Conservation (phyloP, 2,329 filamentous ascomycete species). For the Cytospora piceae region DNA sequence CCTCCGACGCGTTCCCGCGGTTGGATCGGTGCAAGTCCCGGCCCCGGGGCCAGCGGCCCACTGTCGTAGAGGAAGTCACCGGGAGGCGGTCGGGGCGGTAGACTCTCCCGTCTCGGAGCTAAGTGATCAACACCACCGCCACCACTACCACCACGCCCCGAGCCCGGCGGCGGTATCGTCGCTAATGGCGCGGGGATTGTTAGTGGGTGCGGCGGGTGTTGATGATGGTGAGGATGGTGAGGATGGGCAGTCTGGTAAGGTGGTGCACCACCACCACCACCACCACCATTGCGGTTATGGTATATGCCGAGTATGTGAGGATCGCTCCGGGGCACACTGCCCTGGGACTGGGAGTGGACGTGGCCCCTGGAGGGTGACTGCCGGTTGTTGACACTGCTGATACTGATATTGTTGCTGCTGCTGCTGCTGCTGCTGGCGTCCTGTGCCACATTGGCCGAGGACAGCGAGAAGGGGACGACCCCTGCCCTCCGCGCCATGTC, state of each 20-base stretch:
- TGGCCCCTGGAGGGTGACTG: constrained; percentile 35
- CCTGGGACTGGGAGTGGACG: constrained; percentile 53
- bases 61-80: constrained; percentile 38
- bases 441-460: constrained; percentile 50
- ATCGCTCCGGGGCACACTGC: constrained; percentile 46
- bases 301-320: constrained; percentile 25
- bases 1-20: constrained; percentile 32
- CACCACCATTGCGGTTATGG: constrained; percentile 3
- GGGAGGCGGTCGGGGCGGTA: constrained; percentile 43
- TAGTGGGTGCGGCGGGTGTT: constrained; percentile 28
- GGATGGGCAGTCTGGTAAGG: constrained; percentile 8
- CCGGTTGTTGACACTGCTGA: constrained; percentile 30
- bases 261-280: constrained; percentile 6
- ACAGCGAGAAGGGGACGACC: constrained; percentile 80
- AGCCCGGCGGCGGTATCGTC: constrained; percentile 34
- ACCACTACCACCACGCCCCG: constrained; percentile 35
- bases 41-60: constrained; percentile 38
- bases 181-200: constrained; percentile 32
- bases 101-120: constrained; percentile 48
- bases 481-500: constrained; percentile 95
- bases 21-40: constrained; percentile 59
- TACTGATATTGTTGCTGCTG: constrained; percentile 40
- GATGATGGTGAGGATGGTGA: constrained; percentile 8
- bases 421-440: constrained; percentile 38
- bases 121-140: constrained; percentile 36